Percentiles rank a stretch among this genome's conserved stretches.
Conservation (phyloP, 2,329 filamentous ascomycete genomes). For the Helicocarpus griseus region DNA sequence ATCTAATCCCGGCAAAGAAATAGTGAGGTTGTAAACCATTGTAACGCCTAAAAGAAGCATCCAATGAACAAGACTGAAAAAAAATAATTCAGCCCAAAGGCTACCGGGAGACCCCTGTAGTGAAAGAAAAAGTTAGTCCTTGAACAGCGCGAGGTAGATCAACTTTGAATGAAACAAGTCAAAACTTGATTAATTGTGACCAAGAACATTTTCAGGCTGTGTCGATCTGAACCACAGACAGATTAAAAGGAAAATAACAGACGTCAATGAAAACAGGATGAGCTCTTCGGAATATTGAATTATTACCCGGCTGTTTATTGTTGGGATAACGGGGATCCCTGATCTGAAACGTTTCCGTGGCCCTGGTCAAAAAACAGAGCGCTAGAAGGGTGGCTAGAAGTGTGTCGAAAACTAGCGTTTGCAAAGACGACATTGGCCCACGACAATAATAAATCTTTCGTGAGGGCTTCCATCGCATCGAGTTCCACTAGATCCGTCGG, state of each 20-base stretch:
- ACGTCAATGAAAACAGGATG: background rate
- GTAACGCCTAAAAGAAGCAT: background rate
- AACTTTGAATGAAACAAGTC: background rate
- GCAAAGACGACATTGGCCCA: slow-evolving; percentile 53
- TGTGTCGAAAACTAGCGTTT: slow-evolving; percentile 13
- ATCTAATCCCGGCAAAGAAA: background rate
- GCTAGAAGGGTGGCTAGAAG: background rate
- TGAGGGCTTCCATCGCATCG: slow-evolving; percentile 57
- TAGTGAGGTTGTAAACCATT: background rate
- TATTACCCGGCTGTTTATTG: background rate
- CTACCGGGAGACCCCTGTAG: background rate
- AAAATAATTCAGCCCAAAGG: background rate
- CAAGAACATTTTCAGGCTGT: background rate
- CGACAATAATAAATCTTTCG: slow-evolving; percentile 62
- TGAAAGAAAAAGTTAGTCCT: background rate
- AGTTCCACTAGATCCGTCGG: slow-evolving; percentile 53
- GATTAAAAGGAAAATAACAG: background rate
- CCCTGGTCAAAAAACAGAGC: background rate
- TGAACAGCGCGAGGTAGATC: background rate
- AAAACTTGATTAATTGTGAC: background rate
- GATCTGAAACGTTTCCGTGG: background rate
- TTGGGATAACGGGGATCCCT: background rate
- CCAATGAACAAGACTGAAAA: background rate
- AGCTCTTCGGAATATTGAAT: background rate
- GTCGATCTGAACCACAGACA: background rate